Evolutionary conservation across 495 filamentous ascomycete genomes (phyloP), one percentile per base, ranked within the genome.

Genomic region (Penicillium salamii): DNA sequence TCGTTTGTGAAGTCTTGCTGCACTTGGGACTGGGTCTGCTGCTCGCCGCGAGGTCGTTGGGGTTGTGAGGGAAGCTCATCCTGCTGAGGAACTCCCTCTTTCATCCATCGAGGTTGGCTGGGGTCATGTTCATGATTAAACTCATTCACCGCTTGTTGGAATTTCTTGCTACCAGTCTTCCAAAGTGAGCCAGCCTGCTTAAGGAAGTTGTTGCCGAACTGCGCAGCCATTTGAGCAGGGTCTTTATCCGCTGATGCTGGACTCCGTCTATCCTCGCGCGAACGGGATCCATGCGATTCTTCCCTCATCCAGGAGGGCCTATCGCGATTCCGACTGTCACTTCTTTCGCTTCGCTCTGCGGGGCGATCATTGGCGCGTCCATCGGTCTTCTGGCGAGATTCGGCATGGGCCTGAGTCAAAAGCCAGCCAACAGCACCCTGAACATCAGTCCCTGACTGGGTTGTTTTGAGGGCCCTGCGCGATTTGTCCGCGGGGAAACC

Each of bases 81-180:
- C n/a, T 40, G 65, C 45, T 58, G 72, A 43, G 69, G 53, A 20
- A 76, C 73, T 18, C 78, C 73, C 43, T 89, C 87, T 56, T 83
- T 80, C 92, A 98, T 95, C 93, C 93, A 98, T 57, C 89, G 92
- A 1, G 93, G 93, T 61, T 96, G 89, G 59, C 64, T 89, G 2
- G 88, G 75, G 62, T 96, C 93, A 21, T 82, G 77, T n/a, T 88
- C 85, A 1, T 77, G 65, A 55, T 96, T 91, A 53, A 97, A 86
- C 15, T 98, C 93, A 13, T 89, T 82, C 12, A 98, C 89, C 12
- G 90, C 93, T 63, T 90, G 90, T 59, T 95, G 91, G n/a, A 97
- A 83, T 62, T 88, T 92, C 67, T 95, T 97, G 55, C 88, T 90
- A 2, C 91, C 85, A 5, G 85, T 86, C 65, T 96, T 98, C 93